Evolutionary conservation across 352 stramenopile species (phyloP), one percentile per base, ranked within the genome.

Genomic region (Sclerospora graminicola): DNA sequence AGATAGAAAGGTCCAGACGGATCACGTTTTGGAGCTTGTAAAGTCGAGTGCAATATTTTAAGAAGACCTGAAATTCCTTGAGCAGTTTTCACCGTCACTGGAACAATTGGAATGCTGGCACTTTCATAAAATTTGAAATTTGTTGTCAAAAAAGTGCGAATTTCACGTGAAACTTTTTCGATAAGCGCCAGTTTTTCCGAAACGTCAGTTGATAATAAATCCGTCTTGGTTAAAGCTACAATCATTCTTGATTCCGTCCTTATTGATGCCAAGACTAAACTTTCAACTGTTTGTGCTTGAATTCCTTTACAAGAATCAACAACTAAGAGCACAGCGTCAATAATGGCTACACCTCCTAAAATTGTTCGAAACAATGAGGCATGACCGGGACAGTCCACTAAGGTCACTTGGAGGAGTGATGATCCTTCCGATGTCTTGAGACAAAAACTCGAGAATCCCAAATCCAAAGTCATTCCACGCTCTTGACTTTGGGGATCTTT

Each of bases 341-440:
- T 99, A 57, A 99, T 99, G 65, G 98, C 91, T 30, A 96, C 90
- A 41, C 95, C 96, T 23, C 92, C 94, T 28, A 99, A 96, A 45
- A 99, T 98, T n/a, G 96, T 99, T 45, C 95, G 86, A 52, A 99
- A 99, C 8, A 99, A 68, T 13, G 86, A 97, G 16, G 96, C 95
- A 60, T 99, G 97, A 3, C 97, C 97, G 1, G 97, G 97, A 66
- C 97, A 94, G 61, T 95, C 85, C 8, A 97, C 89, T 8, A 97
- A 57, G 15, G 95, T 99, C 47, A 98, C 86, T 60, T 98, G 95
- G 5, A 98, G 95, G 5, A 98, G 48, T 32, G 33, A 45, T 45
- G 68, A 51, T 26, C 42, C 44, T 23, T 43, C 51, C 5, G 15
- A 29, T 1, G 45, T 23, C 5, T 77, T 48, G 24, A 98, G 57